Conservation (phyloP, 345 rosid species). For the Schrenkiella parvula region DNA sequence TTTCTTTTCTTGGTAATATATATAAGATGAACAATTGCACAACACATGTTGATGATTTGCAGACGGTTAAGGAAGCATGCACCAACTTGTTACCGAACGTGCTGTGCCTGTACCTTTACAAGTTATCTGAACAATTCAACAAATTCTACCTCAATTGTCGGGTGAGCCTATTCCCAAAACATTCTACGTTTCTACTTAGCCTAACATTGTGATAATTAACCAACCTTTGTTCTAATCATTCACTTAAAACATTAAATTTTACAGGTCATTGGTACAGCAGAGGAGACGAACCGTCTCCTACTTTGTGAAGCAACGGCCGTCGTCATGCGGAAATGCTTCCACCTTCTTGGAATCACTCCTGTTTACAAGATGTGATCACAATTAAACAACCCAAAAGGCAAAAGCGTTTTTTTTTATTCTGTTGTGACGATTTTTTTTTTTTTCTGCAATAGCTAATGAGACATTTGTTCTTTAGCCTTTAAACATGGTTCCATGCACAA, state of each 20-base stretch:
- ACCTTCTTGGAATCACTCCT: constrained; percentile 69
- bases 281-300: constrained; percentile 67
- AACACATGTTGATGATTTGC: constrained; percentile 8
- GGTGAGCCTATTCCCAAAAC: neutral
- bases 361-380: constrained; percentile 61
- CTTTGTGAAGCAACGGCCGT: constrained; percentile 70
- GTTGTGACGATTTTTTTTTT: no score
- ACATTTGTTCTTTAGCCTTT: no score
- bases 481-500: no score
- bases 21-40: neutral
- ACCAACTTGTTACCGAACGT: constrained; percentile 57
- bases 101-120: constrained; percentile 74
- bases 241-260: neutral
- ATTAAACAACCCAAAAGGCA: neutral
- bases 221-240: neutral
- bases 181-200: neutral
- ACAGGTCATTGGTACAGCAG: constrained; percentile 72
- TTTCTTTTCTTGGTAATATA: neutral
- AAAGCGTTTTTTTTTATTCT: no score
- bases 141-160: constrained; percentile 51
- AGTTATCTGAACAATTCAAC: constrained; percentile 60
- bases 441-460: no score
- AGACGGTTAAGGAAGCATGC: constrained; percentile 78
- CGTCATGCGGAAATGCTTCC: constrained; percentile 63
- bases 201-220: neutral